Base-by-base conservation (phyloP, 192 early-diverging fungal genomes). In the Linnemannia elongata region DNA sequence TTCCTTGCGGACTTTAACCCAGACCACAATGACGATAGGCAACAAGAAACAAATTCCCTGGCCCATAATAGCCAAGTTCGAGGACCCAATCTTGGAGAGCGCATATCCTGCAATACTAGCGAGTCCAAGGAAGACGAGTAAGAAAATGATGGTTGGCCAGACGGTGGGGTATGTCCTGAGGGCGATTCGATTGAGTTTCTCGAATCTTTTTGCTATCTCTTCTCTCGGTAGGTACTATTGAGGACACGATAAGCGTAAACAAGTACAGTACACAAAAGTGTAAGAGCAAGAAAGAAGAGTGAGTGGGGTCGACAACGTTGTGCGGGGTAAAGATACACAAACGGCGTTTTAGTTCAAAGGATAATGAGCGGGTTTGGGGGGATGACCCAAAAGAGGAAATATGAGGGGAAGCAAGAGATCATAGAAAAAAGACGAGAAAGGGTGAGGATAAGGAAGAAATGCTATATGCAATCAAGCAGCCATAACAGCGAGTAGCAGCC, bases 1-100 rank as follows among this genome's bases (percentile, higher is more conserved):
- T 9, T 73, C 80, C 22, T 54, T 60, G 6, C 85, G 54, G 24
- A 81, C n/a, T 49, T 80, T 87, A 45, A 78, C 10, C 85, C 79
- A 87, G n/a, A 87, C 35, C 4, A 87, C 54, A n/a, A 78, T 39
- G 20, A 75, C 60, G 42, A 87, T 44, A 2, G 79, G 85, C 15
- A 87, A 17, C 20, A 87, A 10, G 17, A 87, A 87, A 35, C 85
- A 87, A 0, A 72, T 76, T 18, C 79, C 80, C 20, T 87, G 85
- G 15, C 79, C 79, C 60, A 81, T 71, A 33, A 74, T 70, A 0
- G 79, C 60, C 27, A 81, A 36, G 63, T 68, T 87, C 3, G 79
- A 68, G 20, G 45, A 60, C 15, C 60, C 47, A n/a, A 81, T 78
- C 12, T 77, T 80, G 1, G 66, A 39, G 12, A 54, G 35, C 0